Evolutionary conservation across 2,329 filamentous ascomycete species (phyloP).

Genomic region (Diplodia seriata): DNA sequence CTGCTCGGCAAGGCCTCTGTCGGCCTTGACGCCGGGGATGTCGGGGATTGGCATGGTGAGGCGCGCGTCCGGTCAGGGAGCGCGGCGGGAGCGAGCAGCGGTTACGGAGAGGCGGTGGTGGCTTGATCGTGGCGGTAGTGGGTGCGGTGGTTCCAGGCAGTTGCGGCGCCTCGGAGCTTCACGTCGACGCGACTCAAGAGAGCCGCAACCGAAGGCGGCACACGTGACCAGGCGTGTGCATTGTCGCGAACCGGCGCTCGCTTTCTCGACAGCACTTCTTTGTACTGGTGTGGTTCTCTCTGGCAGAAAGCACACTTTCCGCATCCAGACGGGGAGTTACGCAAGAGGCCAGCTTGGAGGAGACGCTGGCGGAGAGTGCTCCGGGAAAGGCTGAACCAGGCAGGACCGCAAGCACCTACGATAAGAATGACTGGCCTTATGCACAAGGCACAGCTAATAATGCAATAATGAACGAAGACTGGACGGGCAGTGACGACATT

Average conservation of each 20-base stretch:
- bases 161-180: slow-evolving; percentile 4
- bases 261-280: not conserved
- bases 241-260: not conserved
- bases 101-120: not conserved
- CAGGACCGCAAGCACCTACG: not conserved
- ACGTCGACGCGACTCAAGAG: slow-evolving; percentile 8
- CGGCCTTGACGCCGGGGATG: slow-evolving; percentile 31
- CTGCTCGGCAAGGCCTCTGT: slow-evolving; percentile 41
- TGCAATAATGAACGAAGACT: not conserved
- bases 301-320: not conserved
- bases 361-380: not conserved
- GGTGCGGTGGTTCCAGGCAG: not conserved
- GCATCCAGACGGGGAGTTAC: not conserved
- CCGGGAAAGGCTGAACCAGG: not conserved
- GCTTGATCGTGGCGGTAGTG: not conserved
- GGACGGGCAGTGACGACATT: not conserved
- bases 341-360: not conserved
- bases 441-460: too few species aligned
- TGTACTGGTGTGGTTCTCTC: not conserved
- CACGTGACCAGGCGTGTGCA: slow-evolving; percentile 4
- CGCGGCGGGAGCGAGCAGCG: slow-evolving; percentile 15
- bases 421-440: not conserved
- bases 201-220: not conserved
- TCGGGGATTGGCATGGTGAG: slow-evolving; percentile 32
- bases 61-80: slow-evolving; percentile 24